Base-by-base conservation (phyloP, 208 protist genomes). In the Herpetomonas samuelpessoai region DNA sequence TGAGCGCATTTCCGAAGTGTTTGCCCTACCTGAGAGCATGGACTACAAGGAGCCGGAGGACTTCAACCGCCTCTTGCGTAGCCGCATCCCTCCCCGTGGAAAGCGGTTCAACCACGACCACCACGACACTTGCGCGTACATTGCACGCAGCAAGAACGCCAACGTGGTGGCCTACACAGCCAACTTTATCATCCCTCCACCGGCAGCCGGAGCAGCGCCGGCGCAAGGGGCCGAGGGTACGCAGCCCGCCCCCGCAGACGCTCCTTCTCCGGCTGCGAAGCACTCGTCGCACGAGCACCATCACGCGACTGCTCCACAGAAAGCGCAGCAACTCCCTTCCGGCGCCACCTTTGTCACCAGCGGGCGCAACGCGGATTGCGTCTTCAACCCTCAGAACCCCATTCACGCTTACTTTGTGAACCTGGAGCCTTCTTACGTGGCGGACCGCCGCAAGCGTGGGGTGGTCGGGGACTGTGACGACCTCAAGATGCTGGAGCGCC, bases 161-260 rank as follows among this genome's bases (percentile, higher is more conserved):
- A 93, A 90, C 53, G 65, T 93, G 25, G 86, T 93, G 1, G 81
- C 74, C 28, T 92, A 92, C 81, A 78, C 78, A 0, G 81, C 79
- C 10, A 79, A 83, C 35, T 49, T 78, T 24, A 59, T 39, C 25
- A 9, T n/a, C 10, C 26, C 10, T 62, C 53, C 6, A 16, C 68
- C n/a, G n/a, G n/a, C n/a, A n/a, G n/a, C n/a, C n/a, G n/a, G n/a
- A n/a, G n/a, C n/a, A n/a, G n/a, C n/a, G n/a, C n/a, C n/a, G n/a
- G n/a, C n/a, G n/a, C n/a, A n/a, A n/a, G n/a, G n/a, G n/a, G n/a
- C n/a, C n/a, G n/a, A n/a, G n/a, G n/a, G n/a, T n/a, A n/a, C n/a
- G n/a, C n/a, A n/a, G n/a, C n/a, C n/a, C n/a, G n/a, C n/a, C n/a
- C n/a, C n/a, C n/a, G n/a, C n/a, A n/a, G n/a, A n/a, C n/a, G n/a